Evolutionary conservation across 1,284 basidiomycete species (phyloP).

Genomic region (Jaminaea rosea): DNA sequence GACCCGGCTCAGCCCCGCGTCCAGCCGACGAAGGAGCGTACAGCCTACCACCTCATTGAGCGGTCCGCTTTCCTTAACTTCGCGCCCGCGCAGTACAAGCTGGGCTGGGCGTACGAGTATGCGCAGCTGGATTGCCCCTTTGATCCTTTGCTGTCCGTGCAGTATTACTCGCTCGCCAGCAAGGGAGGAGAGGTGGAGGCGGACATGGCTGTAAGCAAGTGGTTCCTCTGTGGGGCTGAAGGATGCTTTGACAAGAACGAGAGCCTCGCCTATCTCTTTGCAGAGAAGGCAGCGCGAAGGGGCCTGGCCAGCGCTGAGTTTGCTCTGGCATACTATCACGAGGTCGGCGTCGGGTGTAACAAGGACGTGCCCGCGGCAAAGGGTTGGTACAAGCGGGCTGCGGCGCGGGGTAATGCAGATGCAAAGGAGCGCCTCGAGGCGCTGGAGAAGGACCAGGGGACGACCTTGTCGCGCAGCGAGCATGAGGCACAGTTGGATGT

Average conservation of each 20-base stretch:
- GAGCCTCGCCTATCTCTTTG: constrained; percentile 73
- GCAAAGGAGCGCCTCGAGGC: constrained; percentile 66
- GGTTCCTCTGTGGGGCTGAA: constrained; percentile 83
- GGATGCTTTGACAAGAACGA: constrained; percentile 81
- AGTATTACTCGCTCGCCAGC: constrained; percentile 74
- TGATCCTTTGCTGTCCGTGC: constrained; percentile 78
- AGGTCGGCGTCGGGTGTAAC: constrained; percentile 53
- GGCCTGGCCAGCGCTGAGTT: constrained; percentile 77
- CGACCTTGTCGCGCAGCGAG: constrained; percentile 63
- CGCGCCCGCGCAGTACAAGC: constrained; percentile 79
- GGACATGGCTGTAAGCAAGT: constrained; percentile 89
- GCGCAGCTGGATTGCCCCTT: constrained; percentile 75
- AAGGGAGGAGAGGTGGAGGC: constrained; percentile 66
- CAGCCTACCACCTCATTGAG: constrained; percentile 54
- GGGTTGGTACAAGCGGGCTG: constrained; percentile 63
- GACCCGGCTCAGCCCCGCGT: constrained; percentile 16
- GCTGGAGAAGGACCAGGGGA: constrained; percentile 56
- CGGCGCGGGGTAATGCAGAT: constrained; percentile 70
- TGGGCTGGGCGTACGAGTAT: constrained; percentile 80
- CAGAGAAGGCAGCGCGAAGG: constrained; percentile 76
- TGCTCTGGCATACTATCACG: constrained; percentile 84
- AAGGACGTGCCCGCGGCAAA: constrained; percentile 59
- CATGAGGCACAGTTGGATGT: constrained; percentile 69
- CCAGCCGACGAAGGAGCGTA: constrained; percentile 24
- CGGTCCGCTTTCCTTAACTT: constrained; percentile 77